Conservation (phyloP, 371 early-diverging fungal genomes). For the Sporodiniella umbellata region DNA sequence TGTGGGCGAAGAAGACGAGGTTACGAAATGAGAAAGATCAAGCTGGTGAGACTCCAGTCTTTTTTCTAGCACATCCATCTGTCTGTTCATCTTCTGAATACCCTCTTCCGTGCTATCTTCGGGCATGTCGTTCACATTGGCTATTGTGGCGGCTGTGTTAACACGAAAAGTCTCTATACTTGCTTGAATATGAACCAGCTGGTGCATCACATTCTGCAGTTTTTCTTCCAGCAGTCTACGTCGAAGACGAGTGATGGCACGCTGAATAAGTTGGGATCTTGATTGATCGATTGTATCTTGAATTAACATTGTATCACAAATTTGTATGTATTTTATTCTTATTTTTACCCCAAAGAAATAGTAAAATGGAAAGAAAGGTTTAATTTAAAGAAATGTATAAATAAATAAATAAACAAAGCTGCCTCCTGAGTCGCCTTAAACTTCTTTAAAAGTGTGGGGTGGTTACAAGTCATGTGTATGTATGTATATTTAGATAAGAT, state of each 20-base stretch:
- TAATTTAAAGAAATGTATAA: slow-evolving; percentile 5
- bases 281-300: background rate
- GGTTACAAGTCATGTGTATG: background rate
- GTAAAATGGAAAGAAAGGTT: slow-evolving; percentile 3
- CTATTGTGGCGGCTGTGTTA: slow-evolving; percentile 29
- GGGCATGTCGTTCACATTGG: slow-evolving; percentile 20
- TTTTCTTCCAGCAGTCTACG: slow-evolving; percentile 18
- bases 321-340: too few relatives aligned
- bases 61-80: slow-evolving; percentile 35
- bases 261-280: slow-evolving; percentile 17
- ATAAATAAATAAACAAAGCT: slow-evolving; percentile 2
- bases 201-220: slow-evolving; percentile 25
- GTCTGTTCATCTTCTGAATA: slow-evolving; percentile 16
- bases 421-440: background rate
- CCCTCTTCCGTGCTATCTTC: slow-evolving; percentile 8
- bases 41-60: slow-evolving; percentile 22
- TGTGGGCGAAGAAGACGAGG: slow-evolving; percentile 29
- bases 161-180: slow-evolving; percentile 27
- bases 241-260: slow-evolving; percentile 19
- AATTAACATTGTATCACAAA: too few relatives aligned
- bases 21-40: slow-evolving; percentile 5
- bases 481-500: background rate
- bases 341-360: background rate
- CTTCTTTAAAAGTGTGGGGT: slow-evolving; percentile 1
- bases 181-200: slow-evolving; percentile 21